Base-by-base conservation (phyloP, 169 alveolate genomes). In the Plasmodium inui region DNA sequence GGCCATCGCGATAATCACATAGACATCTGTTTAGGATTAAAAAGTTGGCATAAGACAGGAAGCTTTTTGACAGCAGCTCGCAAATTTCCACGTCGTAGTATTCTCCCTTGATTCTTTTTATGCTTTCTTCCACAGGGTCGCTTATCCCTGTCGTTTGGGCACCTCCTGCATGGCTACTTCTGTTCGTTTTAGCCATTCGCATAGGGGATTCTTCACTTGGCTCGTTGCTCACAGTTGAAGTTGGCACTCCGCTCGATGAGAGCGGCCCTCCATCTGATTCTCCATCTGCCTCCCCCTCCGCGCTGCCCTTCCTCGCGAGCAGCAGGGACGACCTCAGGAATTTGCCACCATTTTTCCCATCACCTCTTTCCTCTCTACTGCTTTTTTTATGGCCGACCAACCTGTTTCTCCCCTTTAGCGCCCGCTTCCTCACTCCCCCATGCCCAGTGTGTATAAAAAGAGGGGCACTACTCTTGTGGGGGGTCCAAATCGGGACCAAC, bases 1-100 rank as follows among this genome's bases (percentile, higher is more conserved):
- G 96, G 3, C 98, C 98, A 83, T 97, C 98, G 1, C 98, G 84
- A 34, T 96, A 96, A 67, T 97, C 98, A 26, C 98, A 98, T 19
- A 97, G 94, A 4, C 98, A 97, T 46, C 98, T 82, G 17, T 97
- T 97, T 30, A 96, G 93, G 57, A 97, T 97, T 55, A 97, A 96
- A 89, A 96, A 93, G 84, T 96, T 80, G 55, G 98, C 98, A 92
- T 97, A 97, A 19, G 95, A 83, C 73, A 97, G 85, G 81, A 97
- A 97, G 50, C 97, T 94, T 34, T 95, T 82, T 6, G 92, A 76
- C 76, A 95, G 76, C 44, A 93, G 82, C 12, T 86, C 95, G 30
- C 94, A 95, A 12, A 95, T 84, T 89, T 90, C 96, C 2, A 80
- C 74, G 34, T 89, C 94, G 73, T 78, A 67, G 34, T 89, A 81